Conservation (phyloP, 2,329 filamentous ascomycete genomes). For the Coniochaeta sp. region DNA sequence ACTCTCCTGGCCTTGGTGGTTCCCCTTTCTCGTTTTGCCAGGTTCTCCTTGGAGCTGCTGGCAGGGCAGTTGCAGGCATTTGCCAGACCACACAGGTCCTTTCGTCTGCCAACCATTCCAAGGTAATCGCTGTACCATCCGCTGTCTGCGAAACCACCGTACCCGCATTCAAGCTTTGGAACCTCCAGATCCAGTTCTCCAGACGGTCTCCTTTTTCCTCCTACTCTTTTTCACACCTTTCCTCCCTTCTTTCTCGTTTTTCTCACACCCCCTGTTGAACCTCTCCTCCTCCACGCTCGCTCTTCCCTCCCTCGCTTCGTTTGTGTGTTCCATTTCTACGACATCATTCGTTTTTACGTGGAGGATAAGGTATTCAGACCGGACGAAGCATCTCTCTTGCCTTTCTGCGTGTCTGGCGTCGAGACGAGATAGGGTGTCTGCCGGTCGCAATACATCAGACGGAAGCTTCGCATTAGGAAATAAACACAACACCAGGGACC, state of each 20-base stretch:
- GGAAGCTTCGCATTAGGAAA: not conserved
- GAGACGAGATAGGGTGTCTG: too few species aligned
- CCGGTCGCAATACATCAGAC: not conserved
- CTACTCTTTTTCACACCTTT: not conserved
- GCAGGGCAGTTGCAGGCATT: too few species aligned
- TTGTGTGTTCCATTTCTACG: not conserved
- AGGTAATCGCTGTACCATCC: too few species aligned
- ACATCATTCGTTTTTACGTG: slow-evolving; percentile 1
- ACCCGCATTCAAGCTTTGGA: too few species aligned
- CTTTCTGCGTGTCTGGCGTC: not conserved
- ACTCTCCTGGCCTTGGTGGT: not conserved
- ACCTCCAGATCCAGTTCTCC: too few species aligned
- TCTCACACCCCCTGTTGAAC: not conserved
- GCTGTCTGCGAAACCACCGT: too few species aligned
- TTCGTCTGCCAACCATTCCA: too few species aligned
- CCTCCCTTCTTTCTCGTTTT: not conserved
- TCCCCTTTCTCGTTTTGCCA: not conserved
- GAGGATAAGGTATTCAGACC: not conserved
- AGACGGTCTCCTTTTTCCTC: too few species aligned
- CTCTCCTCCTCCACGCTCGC: not conserved
- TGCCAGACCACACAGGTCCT: too few species aligned
- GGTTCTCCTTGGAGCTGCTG: slow-evolving; percentile 2
- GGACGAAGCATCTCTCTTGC: not conserved
- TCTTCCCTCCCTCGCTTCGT: slow-evolving; percentile 1
- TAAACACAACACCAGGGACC: too few species aligned